Evolutionary conservation across 2,329 filamentous ascomycete species (phyloP).

Genomic region (Aspergillus phoenicis): DNA sequence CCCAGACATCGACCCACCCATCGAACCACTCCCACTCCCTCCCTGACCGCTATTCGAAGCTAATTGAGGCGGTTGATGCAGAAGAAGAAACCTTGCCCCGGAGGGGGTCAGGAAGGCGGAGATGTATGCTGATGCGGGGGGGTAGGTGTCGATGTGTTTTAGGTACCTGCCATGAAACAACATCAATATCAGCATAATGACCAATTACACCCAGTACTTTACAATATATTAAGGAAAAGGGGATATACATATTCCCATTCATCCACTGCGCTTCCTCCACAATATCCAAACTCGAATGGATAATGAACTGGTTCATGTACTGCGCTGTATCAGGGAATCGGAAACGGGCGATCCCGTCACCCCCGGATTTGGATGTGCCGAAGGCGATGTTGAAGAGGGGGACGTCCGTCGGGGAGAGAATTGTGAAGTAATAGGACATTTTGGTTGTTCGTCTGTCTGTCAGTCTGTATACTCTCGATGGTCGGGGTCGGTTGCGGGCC

Average conservation of each 20-base stretch:
- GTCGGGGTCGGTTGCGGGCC: background rate
- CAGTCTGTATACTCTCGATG: no score
- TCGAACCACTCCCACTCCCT: no score
- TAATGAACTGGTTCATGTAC: constrained; percentile 96
- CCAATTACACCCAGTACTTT: constrained; percentile 5
- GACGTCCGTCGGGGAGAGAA: constrained; percentile 92
- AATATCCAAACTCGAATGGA: constrained; percentile 90
- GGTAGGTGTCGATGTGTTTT: constrained; percentile 95
- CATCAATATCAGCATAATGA: background rate
- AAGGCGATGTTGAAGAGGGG: constrained; percentile 97
- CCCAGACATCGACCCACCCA: constrained; percentile 15
- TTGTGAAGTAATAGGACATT: constrained; percentile 99
- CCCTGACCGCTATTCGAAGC: constrained; percentile 34
- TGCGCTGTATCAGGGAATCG: constrained; percentile 85
- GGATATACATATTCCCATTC: constrained; percentile 71
- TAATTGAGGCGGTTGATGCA: constrained; percentile 73
- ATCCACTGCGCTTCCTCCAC: constrained; percentile 97
- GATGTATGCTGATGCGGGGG: constrained; percentile 78
- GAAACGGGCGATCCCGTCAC: constrained; percentile 88
- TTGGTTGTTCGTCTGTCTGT: constrained; percentile 23
- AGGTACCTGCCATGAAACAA: constrained; percentile 68
- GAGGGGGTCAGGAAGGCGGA: constrained; percentile 91
- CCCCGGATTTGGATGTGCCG: constrained; percentile 92
- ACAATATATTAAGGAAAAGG: no score
- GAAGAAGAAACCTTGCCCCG: constrained; percentile 90